Conservation (phyloP, 805 yeast species). For the Starmera dryadoides region DNA sequence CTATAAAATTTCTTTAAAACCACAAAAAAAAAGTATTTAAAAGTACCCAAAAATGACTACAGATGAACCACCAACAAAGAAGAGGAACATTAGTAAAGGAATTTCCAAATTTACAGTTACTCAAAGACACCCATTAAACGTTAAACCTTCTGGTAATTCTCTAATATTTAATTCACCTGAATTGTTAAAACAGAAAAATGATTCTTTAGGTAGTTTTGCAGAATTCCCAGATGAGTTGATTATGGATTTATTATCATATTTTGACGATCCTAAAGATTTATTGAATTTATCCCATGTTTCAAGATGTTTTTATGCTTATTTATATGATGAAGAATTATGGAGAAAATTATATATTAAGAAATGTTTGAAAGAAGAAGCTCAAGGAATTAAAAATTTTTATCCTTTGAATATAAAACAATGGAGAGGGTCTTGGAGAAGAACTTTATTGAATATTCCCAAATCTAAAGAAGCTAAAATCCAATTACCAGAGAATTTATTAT, state of each 20-base stretch:
- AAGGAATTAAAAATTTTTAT: conserved; percentile 7
- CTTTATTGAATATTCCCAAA: conserved; percentile 35
- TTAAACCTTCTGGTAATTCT: conserved; percentile 70
- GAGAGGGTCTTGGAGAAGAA: conserved; percentile 79
- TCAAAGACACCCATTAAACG: conserved; percentile 61
- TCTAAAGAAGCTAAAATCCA: conserved; percentile 37
- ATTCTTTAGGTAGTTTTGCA: conserved; percentile 47
- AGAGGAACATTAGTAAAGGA: conserved; percentile 12
- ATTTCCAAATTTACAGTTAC: conserved; percentile 23
- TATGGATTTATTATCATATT: conserved; percentile 39
- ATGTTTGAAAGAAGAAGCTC: conserved; percentile 8
- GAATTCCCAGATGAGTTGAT: conserved; percentile 58
- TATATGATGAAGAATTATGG: conserved; percentile 80
- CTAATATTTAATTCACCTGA: conserved; percentile 25
- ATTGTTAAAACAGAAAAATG: conserved; percentile 6
- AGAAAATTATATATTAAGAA: conserved; percentile 42
- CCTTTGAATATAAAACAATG: conserved; percentile 35
- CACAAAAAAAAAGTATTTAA: no score
- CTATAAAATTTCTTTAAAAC: no score
- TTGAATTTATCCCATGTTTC: conserved; percentile 51
- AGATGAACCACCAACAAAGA: conserved; percentile 14
- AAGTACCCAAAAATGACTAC: conserved; percentile 10
- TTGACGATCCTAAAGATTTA: conserved; percentile 43
- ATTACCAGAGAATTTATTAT: conserved; percentile 43
- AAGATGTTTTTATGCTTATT: conserved; percentile 60